Conservation (phyloP, 768 basidiomycete species). For the Chlorophyllum brunneum region DNA sequence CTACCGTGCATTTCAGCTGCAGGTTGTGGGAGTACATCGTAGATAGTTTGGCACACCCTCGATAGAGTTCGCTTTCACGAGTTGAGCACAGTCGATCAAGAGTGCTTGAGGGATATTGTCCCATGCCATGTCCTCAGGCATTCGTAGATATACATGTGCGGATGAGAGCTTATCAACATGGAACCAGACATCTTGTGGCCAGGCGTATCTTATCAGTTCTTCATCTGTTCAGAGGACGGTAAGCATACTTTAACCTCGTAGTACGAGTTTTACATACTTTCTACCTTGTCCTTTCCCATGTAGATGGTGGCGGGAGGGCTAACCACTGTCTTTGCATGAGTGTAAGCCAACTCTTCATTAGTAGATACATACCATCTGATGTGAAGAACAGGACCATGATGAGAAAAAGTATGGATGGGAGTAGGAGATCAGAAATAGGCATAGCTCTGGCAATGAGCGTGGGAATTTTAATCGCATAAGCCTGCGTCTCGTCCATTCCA, state of each 20-base stretch:
- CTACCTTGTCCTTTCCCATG: constrained; percentile 97
- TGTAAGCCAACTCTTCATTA: not conserved
- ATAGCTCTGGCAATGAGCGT: constrained; percentile 10
- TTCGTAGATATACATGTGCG: constrained; percentile 94
- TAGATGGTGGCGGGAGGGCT: constrained; percentile 72
- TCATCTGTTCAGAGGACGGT: constrained; percentile 61
- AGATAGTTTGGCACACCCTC: constrained; percentile 53
- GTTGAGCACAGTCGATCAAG: constrained; percentile 83
- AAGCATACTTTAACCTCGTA: constrained; percentile 16
- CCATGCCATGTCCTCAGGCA: constrained; percentile 81
- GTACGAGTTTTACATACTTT: constrained; percentile 52
- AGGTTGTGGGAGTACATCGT: not conserved
- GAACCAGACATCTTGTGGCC: constrained; percentile 89
- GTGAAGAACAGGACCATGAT: constrained; percentile 53
- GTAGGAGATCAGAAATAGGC: constrained; percentile 2
- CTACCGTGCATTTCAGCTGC: constrained; percentile 34
- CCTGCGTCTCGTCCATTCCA: not conserved
- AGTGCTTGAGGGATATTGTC: constrained; percentile 80
- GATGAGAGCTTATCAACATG: constrained; percentile 98
- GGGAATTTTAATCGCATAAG: constrained; percentile 12
- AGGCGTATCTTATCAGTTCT: constrained; percentile 89
- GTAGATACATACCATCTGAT: constrained; percentile 31
- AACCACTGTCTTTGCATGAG: constrained; percentile 35
- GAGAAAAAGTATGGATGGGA: not conserved
- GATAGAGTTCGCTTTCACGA: constrained; percentile 97